Evolutionary conservation across 2,329 filamentous ascomycete species (phyloP).

Genomic region (Calonectria hawksworthii): DNA sequence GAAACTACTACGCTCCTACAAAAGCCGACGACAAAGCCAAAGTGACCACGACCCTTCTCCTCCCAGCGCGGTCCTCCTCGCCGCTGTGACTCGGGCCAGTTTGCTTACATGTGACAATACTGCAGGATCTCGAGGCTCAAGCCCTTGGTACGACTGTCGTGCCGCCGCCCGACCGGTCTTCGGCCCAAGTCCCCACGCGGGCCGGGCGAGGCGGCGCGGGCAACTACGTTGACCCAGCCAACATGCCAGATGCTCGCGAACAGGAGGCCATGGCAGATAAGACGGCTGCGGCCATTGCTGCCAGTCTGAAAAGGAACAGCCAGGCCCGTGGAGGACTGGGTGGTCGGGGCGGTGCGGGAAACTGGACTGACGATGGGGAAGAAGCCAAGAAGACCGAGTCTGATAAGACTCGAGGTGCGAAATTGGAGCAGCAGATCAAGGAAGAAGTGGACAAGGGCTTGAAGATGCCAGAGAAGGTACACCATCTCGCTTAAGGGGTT

Average conservation of each 20-base stretch:
- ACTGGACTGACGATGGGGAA: conserved; percentile 57
- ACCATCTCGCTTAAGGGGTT: conserved; percentile 45
- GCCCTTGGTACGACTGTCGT: conserved; percentile 40
- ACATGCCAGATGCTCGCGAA: conserved; percentile 50
- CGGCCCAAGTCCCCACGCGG: conserved; percentile 54
- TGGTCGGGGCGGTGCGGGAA: conserved; percentile 72
- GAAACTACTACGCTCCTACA: conserved; percentile 71
- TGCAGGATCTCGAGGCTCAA: conserved; percentile 58
- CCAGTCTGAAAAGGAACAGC: conserved; percentile 47
- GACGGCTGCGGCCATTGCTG: conserved; percentile 51
- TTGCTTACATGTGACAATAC: conserved; percentile 19
- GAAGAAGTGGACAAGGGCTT: conserved; percentile 64
- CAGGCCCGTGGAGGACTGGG: conserved; percentile 37
- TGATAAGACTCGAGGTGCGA: conserved; percentile 48
- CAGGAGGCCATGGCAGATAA: conserved; percentile 52
- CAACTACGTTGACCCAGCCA: conserved; percentile 64
- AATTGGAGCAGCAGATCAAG: conserved; percentile 58
- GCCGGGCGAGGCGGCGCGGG: conserved; percentile 73
- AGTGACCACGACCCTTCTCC: conserved; percentile 32
- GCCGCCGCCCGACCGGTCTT: conserved; percentile 42
- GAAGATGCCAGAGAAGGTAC: conserved; percentile 61
- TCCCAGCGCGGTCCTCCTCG: background rate
- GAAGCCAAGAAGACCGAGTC: conserved; percentile 41
- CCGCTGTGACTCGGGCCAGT: background rate
- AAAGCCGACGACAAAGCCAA: conserved; percentile 62